These are phyloP conservation scores for Boletus sp. DNA, from an alignment of 1,284 basidiomycete genomes.

Conservation along the genomic window DNA sequence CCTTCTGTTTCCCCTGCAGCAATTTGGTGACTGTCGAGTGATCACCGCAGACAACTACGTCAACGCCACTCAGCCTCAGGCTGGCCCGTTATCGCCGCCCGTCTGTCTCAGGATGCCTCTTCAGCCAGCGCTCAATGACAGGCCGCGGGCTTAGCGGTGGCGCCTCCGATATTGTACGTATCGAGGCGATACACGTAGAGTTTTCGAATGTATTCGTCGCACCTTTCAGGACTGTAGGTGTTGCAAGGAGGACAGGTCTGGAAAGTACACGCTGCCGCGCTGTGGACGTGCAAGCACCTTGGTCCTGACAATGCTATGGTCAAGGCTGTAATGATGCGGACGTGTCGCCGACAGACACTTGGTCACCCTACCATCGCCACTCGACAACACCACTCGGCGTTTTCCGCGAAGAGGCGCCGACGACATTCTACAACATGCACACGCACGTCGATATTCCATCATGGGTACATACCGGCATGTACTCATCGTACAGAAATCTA, in stretches of 20 bases:
- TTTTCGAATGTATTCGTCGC: constrained; percentile 48
- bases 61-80: too few species aligned
- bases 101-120: too few species aligned
- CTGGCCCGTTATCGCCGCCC: too few species aligned
- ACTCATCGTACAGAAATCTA: constrained; percentile 1
- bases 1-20: too few species aligned
- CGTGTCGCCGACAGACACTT: too few species aligned
- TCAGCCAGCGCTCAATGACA: too few species aligned
- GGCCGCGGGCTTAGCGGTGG: constrained; percentile 39
- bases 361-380: not conserved
- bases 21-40: too few species aligned
- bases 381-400: not conserved
- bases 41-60: too few species aligned
- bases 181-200: constrained; percentile 30
- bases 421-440: not conserved
- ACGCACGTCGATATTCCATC: not conserved
- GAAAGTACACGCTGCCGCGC: constrained; percentile 54
- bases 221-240: constrained; percentile 64
- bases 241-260: constrained; percentile 63
- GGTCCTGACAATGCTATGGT: too few species aligned
- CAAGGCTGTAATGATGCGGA: too few species aligned
- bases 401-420: not conserved
- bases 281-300: not conserved
- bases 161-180: constrained; percentile 51
- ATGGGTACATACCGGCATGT: constrained; percentile 1